Evolutionary conservation across 371 early-diverging fungal species (phyloP), one percentile per base, ranked within the genome.

Genomic region (Zychaea mexicana): DNA sequence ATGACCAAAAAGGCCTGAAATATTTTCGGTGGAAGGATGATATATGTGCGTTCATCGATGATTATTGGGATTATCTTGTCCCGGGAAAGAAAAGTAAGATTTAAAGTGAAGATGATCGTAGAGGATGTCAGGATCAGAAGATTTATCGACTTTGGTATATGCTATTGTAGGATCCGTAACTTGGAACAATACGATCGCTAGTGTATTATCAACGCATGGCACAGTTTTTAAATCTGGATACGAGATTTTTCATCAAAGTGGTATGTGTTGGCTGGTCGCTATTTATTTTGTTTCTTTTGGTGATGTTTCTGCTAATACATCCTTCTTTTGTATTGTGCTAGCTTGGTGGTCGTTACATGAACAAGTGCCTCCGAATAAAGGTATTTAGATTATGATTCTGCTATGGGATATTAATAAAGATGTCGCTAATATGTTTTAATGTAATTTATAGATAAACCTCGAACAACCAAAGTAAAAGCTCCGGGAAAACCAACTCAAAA

Each of bases 21-120:
- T 93, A 85, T 68, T 90, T 93, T 73, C 82, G 89, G 13, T 93
- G 91, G 90, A 90, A 87, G 64, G 92, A 92, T 46, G 91, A 91
- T 61, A 88, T 94, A 3, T 93, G 94, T 76, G 81, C 81, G 7
- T 91, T 90, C 39, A 89, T 93, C 59, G 88, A 88, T 62, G 83
- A 84, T 4, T 78, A 93, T 59, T 94, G 94, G 94, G 85, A 88
- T 10, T 83, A 88, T 47, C 72, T 93, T 27, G 71, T 83, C 24
- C 90, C 90, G 0, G 90, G 81, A 17, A 90, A 86, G 63, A 78
- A 80, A 64, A 72, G 90, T 87, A 83, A 73, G 82, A 62, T 22
- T 42, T 42, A 42, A n/a, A n/a, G n/a, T n/a, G n/a, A n/a, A n/a
- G n/a, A n/a, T n/a, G n/a, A n/a, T n/a, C n/a, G n/a, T n/a, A n/a